A percentile compares a stretch with the other conserved stretches of the same genome.
Evolutionary conservation across 1,284 basidiomycete species (phyloP).

Genomic region (Xanthoconium separans): DNA sequence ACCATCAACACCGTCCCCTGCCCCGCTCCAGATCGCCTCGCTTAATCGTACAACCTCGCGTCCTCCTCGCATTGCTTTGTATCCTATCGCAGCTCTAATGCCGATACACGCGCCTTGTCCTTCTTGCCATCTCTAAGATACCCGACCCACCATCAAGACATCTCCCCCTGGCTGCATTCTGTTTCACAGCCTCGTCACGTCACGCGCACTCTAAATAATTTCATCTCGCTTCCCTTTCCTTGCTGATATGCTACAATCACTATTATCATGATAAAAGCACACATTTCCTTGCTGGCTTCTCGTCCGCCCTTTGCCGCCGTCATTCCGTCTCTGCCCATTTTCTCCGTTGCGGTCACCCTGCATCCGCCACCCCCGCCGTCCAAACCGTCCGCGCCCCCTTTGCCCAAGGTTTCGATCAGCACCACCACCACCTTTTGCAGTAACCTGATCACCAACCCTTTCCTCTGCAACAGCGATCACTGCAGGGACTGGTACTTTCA

Average conservation of each 20-base stretch:
- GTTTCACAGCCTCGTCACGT: conserved; percentile 10
- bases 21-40: neutral
- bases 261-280: neutral
- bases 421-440: neutral
- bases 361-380: neutral
- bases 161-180: neutral
- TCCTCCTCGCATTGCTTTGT: neutral
- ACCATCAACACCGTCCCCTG: neutral
- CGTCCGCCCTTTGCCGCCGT: neutral
- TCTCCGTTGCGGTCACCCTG: neutral
- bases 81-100: conserved; percentile 15
- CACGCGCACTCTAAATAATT: neutral
- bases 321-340: neutral
- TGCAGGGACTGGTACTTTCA: conserved; percentile 43
- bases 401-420: neutral
- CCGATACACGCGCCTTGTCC: conserved; percentile 3
- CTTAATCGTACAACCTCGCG: conserved; percentile 6
- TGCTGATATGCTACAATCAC: neutral
- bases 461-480: neutral
- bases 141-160: conserved; percentile 19
- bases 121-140: conserved; percentile 4
- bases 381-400: neutral
- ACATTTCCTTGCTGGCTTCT: neutral
- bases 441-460: neutral
- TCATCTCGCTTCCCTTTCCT: neutral